Base-by-base conservation (phyloP, 2,329 filamentous ascomycete species). In the Aspergillus eucalypticola region DNA sequence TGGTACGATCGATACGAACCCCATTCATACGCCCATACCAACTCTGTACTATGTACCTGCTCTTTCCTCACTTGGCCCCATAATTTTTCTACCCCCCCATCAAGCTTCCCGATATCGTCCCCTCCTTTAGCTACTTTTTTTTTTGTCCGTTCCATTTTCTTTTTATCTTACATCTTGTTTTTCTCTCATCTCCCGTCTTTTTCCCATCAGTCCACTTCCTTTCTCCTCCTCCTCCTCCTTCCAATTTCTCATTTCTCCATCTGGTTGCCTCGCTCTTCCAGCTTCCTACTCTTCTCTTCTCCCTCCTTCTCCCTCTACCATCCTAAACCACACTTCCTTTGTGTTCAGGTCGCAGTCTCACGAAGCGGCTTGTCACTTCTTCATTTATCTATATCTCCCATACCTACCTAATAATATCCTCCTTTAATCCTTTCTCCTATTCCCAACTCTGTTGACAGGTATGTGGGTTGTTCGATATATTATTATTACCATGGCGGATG, bases 231-330 rank as follows among this genome's bases (percentile, higher is more conserved):
- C 32, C 32, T 35, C 32, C 32, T 35, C 10, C 32, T 58, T 62
- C 57, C 56, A 57, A 58, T 55, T 35, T 55, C 56, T 54, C 53
- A 57, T 60, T 56, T 64, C 63, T 63, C 55, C 59, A 61, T 59
- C 58, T 58, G 55, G 58, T 58, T 46, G 13, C 39, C 55, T 56
- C 54, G 44, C 62, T 56, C 49, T 60, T 60, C 53, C 42, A 69
- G 67, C 70, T 68, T 68, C 61, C 68, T 65, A 67, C 63, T 64
- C 62, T 66, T 56, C 63, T 65, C 64, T 65, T 62, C 68, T 68
- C 63, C 64, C 62, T 66, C 56, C 63, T 65, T 64, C 65, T 62
- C 68, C 60, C 62, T 66, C 64, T 13, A 62, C 66, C 59, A 60
- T 62, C 53, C 41, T 63, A 61, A 35, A 35, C 64, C 60, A 29